Evolutionary conservation across 2,329 filamentous ascomycete genomes (phyloP), one percentile per base, ranked within the genome.

Genomic region (Aspergillus tanneri): DNA sequence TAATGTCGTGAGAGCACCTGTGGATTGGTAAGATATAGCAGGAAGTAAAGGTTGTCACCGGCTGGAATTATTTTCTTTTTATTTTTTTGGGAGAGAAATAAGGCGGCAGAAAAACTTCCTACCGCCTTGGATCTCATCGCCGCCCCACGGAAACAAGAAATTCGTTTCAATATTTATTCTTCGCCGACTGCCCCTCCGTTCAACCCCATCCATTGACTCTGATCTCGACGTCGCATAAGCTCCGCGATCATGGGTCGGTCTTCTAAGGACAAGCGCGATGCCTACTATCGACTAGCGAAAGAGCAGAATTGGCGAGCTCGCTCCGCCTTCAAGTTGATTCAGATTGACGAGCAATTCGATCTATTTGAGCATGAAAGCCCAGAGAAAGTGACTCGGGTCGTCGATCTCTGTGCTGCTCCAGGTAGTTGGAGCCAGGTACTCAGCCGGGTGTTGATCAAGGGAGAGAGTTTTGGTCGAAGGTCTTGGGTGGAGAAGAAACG

Each of bases 371-470:
- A 74, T 54, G 68, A 71, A 49, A 70, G 74, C 44, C 73, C 73
- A 6, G 69, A 88, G 58, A 83, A 86, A 61, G 92, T 97, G 39
- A 92, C 89, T 2, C 82, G 93, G 27, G 93, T 99, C 1, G 92
- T 99, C 12, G 93, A 99, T 68, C 79, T 99, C 16, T 99, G 93
- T 66, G 93, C 93, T 24, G 93, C 93, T 0, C 93, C 93, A 0
- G 93, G 93, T 22, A 95, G 90, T 63, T 99, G 93, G 93, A 96
- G 90, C 39, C 93, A 99, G 70, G 93, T 99, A 0, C 80, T 99
- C 11, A 97, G 92, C 10, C 83, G 93, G 16, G 88, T 96, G 0
- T 75, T 99, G 48, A 96, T 97, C 69, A 91, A 93, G 70, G 90
- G 90, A 42, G 91, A 97, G 72, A 89, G 85, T 56, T 95, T 96